Conservation (phyloP, 2,329 filamentous ascomycete species). For the Exophiala aquamarina region DNA sequence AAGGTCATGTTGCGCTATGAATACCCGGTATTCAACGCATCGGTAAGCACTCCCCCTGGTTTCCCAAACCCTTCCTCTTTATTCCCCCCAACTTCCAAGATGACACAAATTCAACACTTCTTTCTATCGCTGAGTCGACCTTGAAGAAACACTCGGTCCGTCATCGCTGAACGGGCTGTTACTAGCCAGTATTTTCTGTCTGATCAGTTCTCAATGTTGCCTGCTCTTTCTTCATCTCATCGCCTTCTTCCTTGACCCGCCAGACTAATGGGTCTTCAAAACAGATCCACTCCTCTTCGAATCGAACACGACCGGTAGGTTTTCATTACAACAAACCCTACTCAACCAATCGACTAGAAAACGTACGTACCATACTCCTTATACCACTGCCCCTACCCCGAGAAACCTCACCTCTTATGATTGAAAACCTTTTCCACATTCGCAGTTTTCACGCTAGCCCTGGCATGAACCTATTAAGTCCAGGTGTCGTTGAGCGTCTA, state of each 20-base stretch:
- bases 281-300: neutral
- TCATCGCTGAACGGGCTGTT: constrained; percentile 65
- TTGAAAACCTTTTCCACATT: constrained; percentile 59
- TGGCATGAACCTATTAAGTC: constrained; percentile 50
- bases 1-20: too few relatives aligned
- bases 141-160: constrained; percentile 63
- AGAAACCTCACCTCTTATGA: constrained; percentile 42
- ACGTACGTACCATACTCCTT: constrained; percentile 11
- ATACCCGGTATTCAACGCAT: too few relatives aligned
- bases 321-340: neutral
- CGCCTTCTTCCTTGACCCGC: too few relatives aligned
- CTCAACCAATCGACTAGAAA: neutral
- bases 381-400: neutral
- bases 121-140: constrained; percentile 69
- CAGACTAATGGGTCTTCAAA: neutral
- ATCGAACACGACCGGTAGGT: constrained; percentile 1
- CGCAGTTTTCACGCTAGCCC: constrained; percentile 63
- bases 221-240: too few relatives aligned
- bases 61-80: neutral
- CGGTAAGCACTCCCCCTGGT: too few relatives aligned
- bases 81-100: constrained; percentile 43
- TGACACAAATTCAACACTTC: constrained; percentile 57
- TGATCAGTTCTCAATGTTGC: constrained; percentile 43
- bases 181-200: constrained; percentile 72
- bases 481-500: constrained; percentile 48